Percentiles rank a stretch among this genome's conserved stretches.
phyloP scores from a whole-genome alignment of 78 protist species.

The Bodo saltans region DNA sequence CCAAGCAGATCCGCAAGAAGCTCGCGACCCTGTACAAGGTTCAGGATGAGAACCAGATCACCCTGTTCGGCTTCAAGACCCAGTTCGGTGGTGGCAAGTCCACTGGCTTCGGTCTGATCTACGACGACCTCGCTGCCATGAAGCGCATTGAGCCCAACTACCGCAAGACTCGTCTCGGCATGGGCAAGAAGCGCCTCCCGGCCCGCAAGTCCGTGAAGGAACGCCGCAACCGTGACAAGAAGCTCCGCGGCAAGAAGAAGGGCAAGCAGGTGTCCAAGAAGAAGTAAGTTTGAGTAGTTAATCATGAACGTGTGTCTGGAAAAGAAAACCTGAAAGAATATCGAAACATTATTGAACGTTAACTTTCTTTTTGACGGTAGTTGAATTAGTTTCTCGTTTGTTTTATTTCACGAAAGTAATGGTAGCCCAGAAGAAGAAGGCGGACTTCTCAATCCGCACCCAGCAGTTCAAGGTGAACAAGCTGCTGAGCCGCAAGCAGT shows the following conservation, averaged over 20 bases:
- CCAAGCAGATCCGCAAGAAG: constrained; percentile 69
- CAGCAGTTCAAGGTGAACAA: constrained; percentile 94
- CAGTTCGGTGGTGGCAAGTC: constrained; percentile 94
- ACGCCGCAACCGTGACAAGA: neutral
- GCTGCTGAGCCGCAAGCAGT: constrained; percentile 91
- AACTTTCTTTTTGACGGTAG: neutral
- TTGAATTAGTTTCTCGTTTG: neutral
- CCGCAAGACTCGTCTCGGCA: constrained; percentile 76
- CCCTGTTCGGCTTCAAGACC: constrained; percentile 84
- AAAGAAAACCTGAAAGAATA: neutral
- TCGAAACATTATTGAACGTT: too few species aligned
- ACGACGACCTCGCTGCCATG: constrained; percentile 60
- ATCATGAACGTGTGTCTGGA: neutral
- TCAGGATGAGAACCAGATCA: constrained; percentile 64
- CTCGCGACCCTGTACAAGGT: constrained; percentile 87
- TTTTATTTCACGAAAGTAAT: neutral
- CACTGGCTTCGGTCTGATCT: constrained; percentile 94
- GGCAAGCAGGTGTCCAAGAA: neutral
- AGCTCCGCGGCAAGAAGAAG: neutral
- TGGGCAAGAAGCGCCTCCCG: constrained; percentile 15
- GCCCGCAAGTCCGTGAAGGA: neutral
- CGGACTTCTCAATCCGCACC: constrained; percentile 75
- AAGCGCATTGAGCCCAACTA: constrained; percentile 85
- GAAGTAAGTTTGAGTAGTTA: neutral
- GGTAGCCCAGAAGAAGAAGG: neutral